Evolutionary conservation across 495 filamentous ascomycete genomes (phyloP).

Genomic region (Neurospora sp.): DNA sequence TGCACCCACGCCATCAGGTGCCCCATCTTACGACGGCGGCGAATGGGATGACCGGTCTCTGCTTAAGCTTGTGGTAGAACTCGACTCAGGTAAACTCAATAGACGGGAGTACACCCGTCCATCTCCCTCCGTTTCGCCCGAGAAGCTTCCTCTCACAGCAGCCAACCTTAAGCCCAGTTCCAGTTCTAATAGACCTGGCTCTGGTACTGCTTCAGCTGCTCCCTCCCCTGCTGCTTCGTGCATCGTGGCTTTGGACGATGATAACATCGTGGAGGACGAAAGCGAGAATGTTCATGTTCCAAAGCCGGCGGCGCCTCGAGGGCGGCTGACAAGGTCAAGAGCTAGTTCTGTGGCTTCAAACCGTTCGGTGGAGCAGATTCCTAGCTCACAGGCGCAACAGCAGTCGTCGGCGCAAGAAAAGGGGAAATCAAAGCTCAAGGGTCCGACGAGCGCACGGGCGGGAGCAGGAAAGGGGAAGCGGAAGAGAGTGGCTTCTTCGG

Average conservation of each 20-base stretch:
- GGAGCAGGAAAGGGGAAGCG: not conserved
- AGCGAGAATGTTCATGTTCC: not conserved
- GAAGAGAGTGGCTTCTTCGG: not conserved
- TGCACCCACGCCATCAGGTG: constrained; percentile 1
- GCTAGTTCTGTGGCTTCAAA: constrained; percentile 3
- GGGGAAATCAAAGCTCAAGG: constrained; percentile 7
- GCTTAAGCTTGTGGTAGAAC: constrained; percentile 33
- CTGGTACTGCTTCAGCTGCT: not conserved
- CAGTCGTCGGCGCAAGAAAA: constrained; percentile 5
- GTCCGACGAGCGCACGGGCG: not conserved
- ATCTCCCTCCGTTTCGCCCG: constrained; percentile 10
- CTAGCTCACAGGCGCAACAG: constrained; percentile 11
- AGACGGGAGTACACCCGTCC: constrained; percentile 7
- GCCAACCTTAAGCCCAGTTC: not conserved
- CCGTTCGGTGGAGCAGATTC: not conserved
- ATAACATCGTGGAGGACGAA: constrained; percentile 22
- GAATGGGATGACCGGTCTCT: constrained; percentile 38
- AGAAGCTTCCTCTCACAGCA: constrained; percentile 1
- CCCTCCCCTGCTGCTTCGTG: not conserved
- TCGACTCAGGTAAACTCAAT: constrained; percentile 27
- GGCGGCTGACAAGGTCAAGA: not conserved
- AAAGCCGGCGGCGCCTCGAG: not conserved
- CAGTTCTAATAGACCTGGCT: not conserved
- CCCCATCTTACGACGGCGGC: constrained; percentile 28
- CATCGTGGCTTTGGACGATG: not conserved